Evolutionary conservation across 2,329 filamentous ascomycete species (phyloP).

Genomic region (Ophiocordyceps sinensis): DNA sequence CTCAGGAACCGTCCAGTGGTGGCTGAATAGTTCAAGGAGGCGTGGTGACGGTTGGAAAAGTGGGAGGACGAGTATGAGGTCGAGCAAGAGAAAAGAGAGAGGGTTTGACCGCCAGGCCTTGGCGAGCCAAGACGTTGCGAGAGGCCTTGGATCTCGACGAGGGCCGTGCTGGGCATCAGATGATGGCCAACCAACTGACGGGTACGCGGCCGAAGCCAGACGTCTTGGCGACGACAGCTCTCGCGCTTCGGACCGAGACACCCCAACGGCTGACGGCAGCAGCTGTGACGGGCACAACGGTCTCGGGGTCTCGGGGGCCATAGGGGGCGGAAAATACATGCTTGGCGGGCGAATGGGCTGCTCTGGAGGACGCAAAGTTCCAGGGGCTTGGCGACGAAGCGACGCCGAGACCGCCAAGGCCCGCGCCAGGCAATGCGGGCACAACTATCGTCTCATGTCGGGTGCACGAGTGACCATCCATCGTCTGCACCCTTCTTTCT

Average conservation of each 20-base stretch:
- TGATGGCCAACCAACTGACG: background rate
- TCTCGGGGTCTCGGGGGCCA: too few relatives aligned
- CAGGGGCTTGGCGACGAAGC: slow-evolving; percentile 7
- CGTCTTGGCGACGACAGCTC: background rate
- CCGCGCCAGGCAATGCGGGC: slow-evolving; percentile 1
- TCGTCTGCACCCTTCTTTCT: background rate
- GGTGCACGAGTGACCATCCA: background rate
- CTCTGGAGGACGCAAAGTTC: slow-evolving; percentile 1
- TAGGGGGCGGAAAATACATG: background rate
- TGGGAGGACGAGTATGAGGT: too few relatives aligned
- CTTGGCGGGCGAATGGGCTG: background rate
- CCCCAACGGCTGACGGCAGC: too few relatives aligned
- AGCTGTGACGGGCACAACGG: too few relatives aligned
- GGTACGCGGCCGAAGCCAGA: background rate
- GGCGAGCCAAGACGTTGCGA: background rate
- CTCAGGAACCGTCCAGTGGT: background rate
- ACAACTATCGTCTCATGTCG: background rate
- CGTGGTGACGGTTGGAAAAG: too few relatives aligned
- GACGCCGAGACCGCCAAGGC: slow-evolving; percentile 9
- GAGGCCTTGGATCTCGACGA: background rate
- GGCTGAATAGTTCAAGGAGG: too few relatives aligned
- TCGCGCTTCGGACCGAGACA: too few relatives aligned
- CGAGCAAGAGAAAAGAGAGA: too few relatives aligned
- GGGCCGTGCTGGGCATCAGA: background rate
- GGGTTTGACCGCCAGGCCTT: too few relatives aligned